Conservation (phyloP, 2,329 filamentous ascomycete species). For the Stachybotrys echinatus region DNA sequence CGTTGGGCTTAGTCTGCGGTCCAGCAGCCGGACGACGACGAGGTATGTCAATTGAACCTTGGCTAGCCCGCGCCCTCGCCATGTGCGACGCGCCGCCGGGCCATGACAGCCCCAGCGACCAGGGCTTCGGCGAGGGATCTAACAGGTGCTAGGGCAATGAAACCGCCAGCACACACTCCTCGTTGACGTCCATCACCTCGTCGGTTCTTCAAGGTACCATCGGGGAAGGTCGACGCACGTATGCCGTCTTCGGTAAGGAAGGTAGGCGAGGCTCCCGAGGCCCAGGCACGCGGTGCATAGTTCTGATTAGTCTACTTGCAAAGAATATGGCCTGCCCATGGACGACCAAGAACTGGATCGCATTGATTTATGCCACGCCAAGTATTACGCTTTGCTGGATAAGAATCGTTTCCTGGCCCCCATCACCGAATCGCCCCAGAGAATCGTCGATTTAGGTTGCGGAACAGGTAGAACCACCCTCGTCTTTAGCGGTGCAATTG, state of each 20-base stretch:
- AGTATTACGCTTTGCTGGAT: conserved; percentile 21
- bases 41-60: neutral
- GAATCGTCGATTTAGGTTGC: conserved; percentile 20
- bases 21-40: neutral
- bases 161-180: conserved; percentile 10
- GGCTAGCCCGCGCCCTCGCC: no score
- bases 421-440: conserved; percentile 16
- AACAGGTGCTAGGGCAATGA: conserved; percentile 9
- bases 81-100: no score
- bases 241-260: conserved; percentile 26
- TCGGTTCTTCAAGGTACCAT: conserved; percentile 17
- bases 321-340: conserved; percentile 34
- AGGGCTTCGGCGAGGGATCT: neutral
- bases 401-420: conserved; percentile 17
- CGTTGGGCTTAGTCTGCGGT: neutral
- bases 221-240: conserved; percentile 22
- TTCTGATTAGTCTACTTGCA: no score
- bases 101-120: no score
- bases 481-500: neutral
- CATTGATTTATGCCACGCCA: conserved; percentile 30
- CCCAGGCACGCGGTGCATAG: neutral
- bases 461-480: conserved; percentile 10
- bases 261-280: conserved; percentile 10
- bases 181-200: conserved; percentile 23
- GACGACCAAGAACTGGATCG: conserved; percentile 32